These are phyloP conservation scores for Rhizopogon vinicolor DNA, from an alignment of 768 basidiomycete genomes.

Conservation along the genomic window DNA sequence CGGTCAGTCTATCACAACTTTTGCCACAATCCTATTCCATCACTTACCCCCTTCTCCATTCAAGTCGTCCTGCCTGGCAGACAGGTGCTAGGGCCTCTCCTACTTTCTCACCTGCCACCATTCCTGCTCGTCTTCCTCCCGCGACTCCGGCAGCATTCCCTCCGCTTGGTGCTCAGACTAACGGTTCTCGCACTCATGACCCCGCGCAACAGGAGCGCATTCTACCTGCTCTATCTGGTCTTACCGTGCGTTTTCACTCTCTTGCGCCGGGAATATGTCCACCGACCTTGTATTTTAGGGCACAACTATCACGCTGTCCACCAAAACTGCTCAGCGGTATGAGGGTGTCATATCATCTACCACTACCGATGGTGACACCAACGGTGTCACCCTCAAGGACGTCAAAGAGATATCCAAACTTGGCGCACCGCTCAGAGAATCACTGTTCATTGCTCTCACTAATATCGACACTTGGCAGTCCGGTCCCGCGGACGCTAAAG, in stretches of 20 bases:
- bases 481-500: slow-evolving; percentile 65
- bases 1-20: slow-evolving; percentile 38
- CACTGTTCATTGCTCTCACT: slow-evolving; percentile 61
- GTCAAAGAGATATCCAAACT: slow-evolving; percentile 68
- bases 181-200: slow-evolving; percentile 44
- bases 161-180: slow-evolving; percentile 39
- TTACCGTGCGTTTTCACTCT: slow-evolving; percentile 53
- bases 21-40: slow-evolving; percentile 7
- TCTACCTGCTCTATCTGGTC: slow-evolving; percentile 60
- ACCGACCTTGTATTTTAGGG: slow-evolving; percentile 42
- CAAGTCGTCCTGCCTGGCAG: slow-evolving; percentile 52
- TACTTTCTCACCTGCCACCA: slow-evolving; percentile 54
- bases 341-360: slow-evolving; percentile 70
- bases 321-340: slow-evolving; percentile 66
- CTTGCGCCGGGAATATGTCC: slow-evolving; percentile 8
- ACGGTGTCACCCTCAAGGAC: slow-evolving; percentile 73
- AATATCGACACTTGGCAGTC: slow-evolving; percentile 74
- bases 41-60: slow-evolving; percentile 9
- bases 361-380: slow-evolving; percentile 57
- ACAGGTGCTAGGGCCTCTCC: slow-evolving; percentile 63
- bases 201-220: slow-evolving; percentile 47
- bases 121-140: slow-evolving; percentile 37
- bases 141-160: slow-evolving; percentile 36
- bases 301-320: slow-evolving; percentile 71
- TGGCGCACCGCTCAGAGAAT: slow-evolving; percentile 66